Percentiles rank a stretch among this genome's conserved stretches.
These are phyloP conservation scores for Abelmoschus esculentus DNA, from an alignment of 345 rosid genomes.

Conservation along the genomic window DNA sequence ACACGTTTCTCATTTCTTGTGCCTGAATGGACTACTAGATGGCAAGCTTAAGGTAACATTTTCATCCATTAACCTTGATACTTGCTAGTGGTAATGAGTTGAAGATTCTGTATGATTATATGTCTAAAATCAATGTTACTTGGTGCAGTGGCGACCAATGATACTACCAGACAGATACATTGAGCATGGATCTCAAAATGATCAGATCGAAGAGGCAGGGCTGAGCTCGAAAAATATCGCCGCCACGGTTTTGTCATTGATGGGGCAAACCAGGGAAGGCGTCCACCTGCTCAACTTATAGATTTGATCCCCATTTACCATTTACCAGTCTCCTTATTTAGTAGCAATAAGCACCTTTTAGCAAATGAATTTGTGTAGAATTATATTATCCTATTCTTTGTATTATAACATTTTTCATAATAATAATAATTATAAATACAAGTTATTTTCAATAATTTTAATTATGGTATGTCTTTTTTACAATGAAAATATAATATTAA, in stretches of 20 bases:
- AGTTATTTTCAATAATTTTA: too few relatives aligned
- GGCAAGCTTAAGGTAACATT: conserved; percentile 36
- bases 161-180: conserved; percentile 44
- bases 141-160: conserved; percentile 48
- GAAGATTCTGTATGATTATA: too few relatives aligned
- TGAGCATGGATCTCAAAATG: conserved; percentile 40
- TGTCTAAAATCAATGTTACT: background rate
- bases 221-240: conserved; percentile 36
- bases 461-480: too few relatives aligned
- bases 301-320: background rate
- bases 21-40: conserved; percentile 36
- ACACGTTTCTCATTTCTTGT: conserved; percentile 39
- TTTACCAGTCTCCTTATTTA: background rate
- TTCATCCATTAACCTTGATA: background rate
- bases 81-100: background rate
- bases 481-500: too few relatives aligned
- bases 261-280: conserved; percentile 13
- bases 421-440: too few relatives aligned
- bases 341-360: background rate
- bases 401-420: too few relatives aligned
- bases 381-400: too few relatives aligned
- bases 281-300: conserved; percentile 8
- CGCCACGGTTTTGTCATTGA: conserved; percentile 25
- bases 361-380: background rate
- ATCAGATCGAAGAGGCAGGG: conserved; percentile 38